phyloP scores from a whole-genome alignment of 495 filamentous ascomycete genomes.

The Neurospora tetraspora region DNA sequence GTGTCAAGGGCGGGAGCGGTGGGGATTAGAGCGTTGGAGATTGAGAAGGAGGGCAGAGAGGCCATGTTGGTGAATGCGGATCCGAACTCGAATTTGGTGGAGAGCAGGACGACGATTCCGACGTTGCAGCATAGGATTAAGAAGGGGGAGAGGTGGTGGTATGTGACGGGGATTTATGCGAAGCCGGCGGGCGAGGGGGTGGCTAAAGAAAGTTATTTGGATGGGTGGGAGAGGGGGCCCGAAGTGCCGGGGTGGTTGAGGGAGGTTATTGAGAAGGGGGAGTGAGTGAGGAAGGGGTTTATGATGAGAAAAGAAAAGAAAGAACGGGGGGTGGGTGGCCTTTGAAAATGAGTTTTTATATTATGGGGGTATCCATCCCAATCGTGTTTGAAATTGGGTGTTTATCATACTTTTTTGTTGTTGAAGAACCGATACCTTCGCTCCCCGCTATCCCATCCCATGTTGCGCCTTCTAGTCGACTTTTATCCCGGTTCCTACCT shows the following conservation, averaged over 20 bases:
- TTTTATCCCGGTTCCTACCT: background rate
- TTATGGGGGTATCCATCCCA: background rate
- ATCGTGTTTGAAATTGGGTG: background rate
- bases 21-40: slow-evolving; percentile 53
- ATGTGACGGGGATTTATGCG: slow-evolving; percentile 40
- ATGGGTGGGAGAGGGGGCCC: slow-evolving; percentile 46
- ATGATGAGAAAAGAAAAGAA: background rate
- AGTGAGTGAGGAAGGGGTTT: background rate
- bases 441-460: background rate
- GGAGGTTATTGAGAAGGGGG: slow-evolving; percentile 28
- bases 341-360: background rate
- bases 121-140: slow-evolving; percentile 45
- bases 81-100: slow-evolving; percentile 66
- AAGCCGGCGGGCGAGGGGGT: slow-evolving; percentile 34
- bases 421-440: background rate
- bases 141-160: slow-evolving; percentile 39
- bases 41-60: slow-evolving; percentile 22
- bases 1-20: slow-evolving; percentile 56
- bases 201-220: slow-evolving; percentile 29
- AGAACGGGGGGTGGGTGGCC: background rate
- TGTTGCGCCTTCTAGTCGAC: background rate
- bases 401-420: background rate
- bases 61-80: slow-evolving; percentile 61
- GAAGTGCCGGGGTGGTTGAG: slow-evolving; percentile 45
- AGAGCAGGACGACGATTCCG: slow-evolving; percentile 59